Base-by-base conservation (phyloP, 345 rosid genomes). In the Aethionema arabicum region DNA sequence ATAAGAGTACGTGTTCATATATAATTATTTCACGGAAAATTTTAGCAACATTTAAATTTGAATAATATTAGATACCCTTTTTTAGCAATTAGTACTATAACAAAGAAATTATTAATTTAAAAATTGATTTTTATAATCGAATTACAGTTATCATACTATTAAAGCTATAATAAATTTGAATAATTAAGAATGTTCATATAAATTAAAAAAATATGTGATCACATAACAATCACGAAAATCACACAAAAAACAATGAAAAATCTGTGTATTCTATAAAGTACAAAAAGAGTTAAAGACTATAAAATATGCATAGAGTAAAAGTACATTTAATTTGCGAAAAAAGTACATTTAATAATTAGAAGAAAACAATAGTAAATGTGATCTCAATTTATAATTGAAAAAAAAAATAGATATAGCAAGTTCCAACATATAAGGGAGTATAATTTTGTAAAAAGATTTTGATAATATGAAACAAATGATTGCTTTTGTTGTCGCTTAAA, bases 401-500 rank as follows among this genome's bases (percentile, higher is more conserved):
- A 63, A 55, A 46, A 49, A 37, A 61, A 7, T 40, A 47, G 41
- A 16, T 39, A 47, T 54, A 62, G 52, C 27, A 52, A 40, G 63
- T 58, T 69, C 74, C 74, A 12, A 63, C 74, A 50, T 63, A 36
- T 63, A 55, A 57, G 69, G 65, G 63, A 63, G 74, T 56, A 3
- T 63, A 70, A 64, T 64, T 54, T 41, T 56, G 35, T 50, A 56
- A 48, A 21, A 21, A 21, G 65, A 56, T 49, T 63, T 55, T 56
- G 64, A 51, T 56, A 56, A 27, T 30, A 64, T 64, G 37, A 48
- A 63, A 50, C 69, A 64, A 51, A 50, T 64, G 69, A 57, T 70
- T 70, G 65, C 60, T 36, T 70, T 70, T 57, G 69, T 27, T 56
- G 38, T 70, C 31, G 64, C 36, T 36, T 57, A 35, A 63, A 50